Evolutionary conservation across 495 filamentous ascomycete genomes (phyloP), one percentile per base, ranked within the genome.

Genomic region (Lasiosphaeria hispida): DNA sequence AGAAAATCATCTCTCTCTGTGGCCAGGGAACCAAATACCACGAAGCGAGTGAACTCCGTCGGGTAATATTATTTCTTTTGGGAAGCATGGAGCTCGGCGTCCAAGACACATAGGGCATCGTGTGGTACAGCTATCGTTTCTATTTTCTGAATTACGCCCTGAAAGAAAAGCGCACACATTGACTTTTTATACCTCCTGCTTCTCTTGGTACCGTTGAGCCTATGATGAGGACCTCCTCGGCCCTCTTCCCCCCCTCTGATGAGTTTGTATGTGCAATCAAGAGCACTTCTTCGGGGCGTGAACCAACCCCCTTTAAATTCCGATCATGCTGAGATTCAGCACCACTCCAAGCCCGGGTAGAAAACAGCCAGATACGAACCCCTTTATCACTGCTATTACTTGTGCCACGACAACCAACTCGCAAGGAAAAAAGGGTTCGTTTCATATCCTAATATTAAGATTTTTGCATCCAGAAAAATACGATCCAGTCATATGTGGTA

Each of bases 401-500:
- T 50, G 33, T n/a, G n/a, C n/a, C 4, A 30, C 43, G 7, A 30
- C 43, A 14, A 23, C 17, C 34, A 39, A 48, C 10, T 48, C 14
- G 37, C 30, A 53, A 48, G 54, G 64, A 59, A 57, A 60, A 62
- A 62, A 63, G 62, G 58, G 59, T 64, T 40, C 57, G 65, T 62
- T 70, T 66, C 67, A 64, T 68, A 59, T 57, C 63, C n/a, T 64
- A 64, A 60, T 72, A 77, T 77, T 75, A 76, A 70, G 63, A 63
- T 57, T 63, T 58, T 42, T 64, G 63, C 66, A 67, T 69, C 62
- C 70, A 76, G 63, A 69, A 67, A 56, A 53, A 61, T 81, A 78
- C 78, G 76, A 80, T 64, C 78, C 77, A 80, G 78, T 79, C 77
- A 81, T 81, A 79, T 78, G 68, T 14, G 11, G n/a, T 40, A 10